Conservation (phyloP, 2,329 filamentous ascomycete species). For the Exophiala xenobiotica region DNA sequence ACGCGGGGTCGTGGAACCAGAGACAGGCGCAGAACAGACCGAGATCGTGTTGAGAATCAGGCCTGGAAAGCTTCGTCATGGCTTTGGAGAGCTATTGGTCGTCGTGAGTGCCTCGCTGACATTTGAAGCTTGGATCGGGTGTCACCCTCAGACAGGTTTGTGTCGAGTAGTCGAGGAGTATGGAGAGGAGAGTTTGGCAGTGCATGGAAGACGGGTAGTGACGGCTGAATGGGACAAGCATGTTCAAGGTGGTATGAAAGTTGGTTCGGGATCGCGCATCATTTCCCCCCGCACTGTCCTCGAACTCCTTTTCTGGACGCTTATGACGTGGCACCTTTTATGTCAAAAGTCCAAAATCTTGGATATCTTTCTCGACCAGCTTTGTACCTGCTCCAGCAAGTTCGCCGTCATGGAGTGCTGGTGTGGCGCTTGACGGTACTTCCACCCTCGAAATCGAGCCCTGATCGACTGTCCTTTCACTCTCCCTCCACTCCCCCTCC, state of each 20-base stretch:
- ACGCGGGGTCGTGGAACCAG: slow-evolving; percentile 5
- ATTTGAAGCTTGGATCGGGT: background rate
- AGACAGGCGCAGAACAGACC: slow-evolving; percentile 1
- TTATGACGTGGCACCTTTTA: background rate
- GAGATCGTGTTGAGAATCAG: background rate
- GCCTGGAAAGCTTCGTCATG: background rate
- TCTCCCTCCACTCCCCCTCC: too few relatives aligned
- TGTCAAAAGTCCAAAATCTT: background rate
- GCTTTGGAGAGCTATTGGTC: background rate
- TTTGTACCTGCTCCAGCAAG: background rate
- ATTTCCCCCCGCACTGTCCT: background rate
- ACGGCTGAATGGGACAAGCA: too few relatives aligned
- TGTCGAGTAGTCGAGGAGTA: background rate
- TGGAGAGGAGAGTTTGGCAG: background rate
- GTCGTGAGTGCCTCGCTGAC: background rate
- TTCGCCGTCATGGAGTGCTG: background rate
- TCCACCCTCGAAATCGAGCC: too few relatives aligned
- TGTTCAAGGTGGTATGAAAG: too few relatives aligned
- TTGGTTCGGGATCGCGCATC: background rate
- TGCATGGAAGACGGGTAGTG: background rate
- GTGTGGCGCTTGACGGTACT: background rate
- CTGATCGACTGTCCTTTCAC: too few relatives aligned
- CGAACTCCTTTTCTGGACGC: background rate
- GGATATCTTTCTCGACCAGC: background rate
- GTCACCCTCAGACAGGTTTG: background rate